phyloP scores from a whole-genome alignment of 78 protist genomes.

The Cavenderia fasciculata region DNA sequence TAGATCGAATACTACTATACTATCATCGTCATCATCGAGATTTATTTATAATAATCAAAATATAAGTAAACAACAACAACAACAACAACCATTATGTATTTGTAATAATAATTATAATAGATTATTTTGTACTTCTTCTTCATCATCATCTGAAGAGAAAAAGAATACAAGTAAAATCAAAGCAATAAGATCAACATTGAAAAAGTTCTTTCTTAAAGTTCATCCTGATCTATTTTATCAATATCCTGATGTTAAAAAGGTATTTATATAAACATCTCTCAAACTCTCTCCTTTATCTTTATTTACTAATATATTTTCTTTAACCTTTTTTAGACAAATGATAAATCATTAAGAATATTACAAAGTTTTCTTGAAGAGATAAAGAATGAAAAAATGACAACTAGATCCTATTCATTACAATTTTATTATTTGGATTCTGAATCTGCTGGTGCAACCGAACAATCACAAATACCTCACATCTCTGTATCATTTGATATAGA shows the following conservation, averaged over 20 bases:
- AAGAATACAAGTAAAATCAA: no score
- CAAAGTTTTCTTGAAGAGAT: slow-evolving; percentile 29
- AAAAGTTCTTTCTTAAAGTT: slow-evolving; percentile 36
- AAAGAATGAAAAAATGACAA: slow-evolving; percentile 9
- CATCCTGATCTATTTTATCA: slow-evolving; percentile 44
- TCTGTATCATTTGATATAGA: slow-evolving; percentile 9
- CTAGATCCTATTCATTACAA: neutral
- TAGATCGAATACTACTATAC: no score
- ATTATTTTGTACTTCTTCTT: no score
- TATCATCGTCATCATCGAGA: no score
- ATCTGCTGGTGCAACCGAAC: neutral
- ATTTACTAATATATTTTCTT: no score
- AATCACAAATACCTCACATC: slow-evolving; percentile 6
- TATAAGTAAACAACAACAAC: no score
- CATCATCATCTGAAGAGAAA: neutral
- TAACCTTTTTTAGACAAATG: no score
- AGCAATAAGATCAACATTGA: slow-evolving; percentile 20
- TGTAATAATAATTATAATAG: no score
- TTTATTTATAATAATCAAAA: no score
- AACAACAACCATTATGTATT: no score
- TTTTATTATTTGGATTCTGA: slow-evolving; percentile 16
- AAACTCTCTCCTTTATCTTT: neutral
- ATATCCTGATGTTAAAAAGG: slow-evolving; percentile 32
- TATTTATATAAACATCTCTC: neutral
- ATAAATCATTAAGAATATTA: slow-evolving; percentile 21